These are phyloP conservation scores for Omphalotus guepiniiformis DNA, from an alignment of 768 basidiomycete genomes.

Conservation along the genomic window DNA sequence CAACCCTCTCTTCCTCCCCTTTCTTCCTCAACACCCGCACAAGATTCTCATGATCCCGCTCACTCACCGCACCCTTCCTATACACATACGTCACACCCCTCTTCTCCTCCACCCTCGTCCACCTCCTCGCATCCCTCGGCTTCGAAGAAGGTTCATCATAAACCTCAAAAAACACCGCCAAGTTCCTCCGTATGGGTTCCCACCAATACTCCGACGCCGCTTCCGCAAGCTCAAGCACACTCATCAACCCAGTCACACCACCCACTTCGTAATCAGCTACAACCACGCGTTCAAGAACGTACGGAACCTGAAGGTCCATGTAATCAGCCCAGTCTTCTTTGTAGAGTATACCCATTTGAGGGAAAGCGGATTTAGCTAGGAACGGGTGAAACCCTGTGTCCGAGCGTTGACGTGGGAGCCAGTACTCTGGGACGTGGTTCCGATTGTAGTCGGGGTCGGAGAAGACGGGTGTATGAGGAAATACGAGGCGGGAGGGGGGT, in stretches of 20 bases:
- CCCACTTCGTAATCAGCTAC: conserved; percentile 76
- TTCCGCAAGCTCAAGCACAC: conserved; percentile 38
- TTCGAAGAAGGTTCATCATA: conserved; percentile 30
- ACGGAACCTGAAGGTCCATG: conserved; percentile 61
- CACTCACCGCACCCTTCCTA: conserved; percentile 53
- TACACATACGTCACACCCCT: conserved; percentile 66
- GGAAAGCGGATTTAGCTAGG: conserved; percentile 40
- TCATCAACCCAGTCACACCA: conserved; percentile 33
- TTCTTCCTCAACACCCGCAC: conserved; percentile 53
- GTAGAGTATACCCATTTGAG: conserved; percentile 43
- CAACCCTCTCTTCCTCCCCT: conserved; percentile 46
- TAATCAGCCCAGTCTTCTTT: conserved; percentile 77
- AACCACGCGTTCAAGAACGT: conserved; percentile 70
- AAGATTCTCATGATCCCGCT: conserved; percentile 56
- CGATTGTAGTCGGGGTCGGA: conserved; percentile 38
- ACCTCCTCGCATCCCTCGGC: conserved; percentile 26
- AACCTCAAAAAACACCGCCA: conserved; percentile 41
- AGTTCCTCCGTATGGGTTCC: conserved; percentile 47
- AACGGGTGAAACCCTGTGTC: conserved; percentile 70
- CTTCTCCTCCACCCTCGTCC: conserved; percentile 21
- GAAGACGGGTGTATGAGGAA: conserved; percentile 65
- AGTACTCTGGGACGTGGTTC: conserved; percentile 27
- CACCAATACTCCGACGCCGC: conserved; percentile 58
- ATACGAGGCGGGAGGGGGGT: conserved; percentile 69
- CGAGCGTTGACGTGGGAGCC: conserved; percentile 36